Percentiles rank a stretch among this genome's conserved stretches.
These are phyloP conservation scores for Prinsepia uniflora DNA, from an alignment of 306 rosid genomes.

Conservation along the genomic window DNA sequence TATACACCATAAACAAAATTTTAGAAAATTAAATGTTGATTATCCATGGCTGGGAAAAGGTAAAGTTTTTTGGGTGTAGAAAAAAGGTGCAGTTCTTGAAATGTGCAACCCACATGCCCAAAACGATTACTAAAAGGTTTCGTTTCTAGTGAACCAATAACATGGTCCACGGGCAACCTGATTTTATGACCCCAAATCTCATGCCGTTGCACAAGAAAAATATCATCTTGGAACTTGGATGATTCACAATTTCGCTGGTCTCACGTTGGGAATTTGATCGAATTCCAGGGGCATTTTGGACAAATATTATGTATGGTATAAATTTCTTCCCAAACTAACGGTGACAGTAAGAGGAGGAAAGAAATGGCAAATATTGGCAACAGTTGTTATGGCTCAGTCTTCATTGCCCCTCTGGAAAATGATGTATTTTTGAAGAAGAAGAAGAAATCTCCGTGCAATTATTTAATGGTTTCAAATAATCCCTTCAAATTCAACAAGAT, in stretches of 20 bases:
- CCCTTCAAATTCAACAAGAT: constrained; percentile 29
- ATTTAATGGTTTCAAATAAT: constrained; percentile 17
- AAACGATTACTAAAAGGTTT: neutral
- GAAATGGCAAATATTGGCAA: constrained; percentile 43
- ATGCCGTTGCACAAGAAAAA: neutral
- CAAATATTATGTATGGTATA: constrained; percentile 1
- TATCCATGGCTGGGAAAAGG: neutral
- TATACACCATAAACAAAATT: neutral
- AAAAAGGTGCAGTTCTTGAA: neutral
- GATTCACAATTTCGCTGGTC: neutral
- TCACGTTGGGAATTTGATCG: neutral
- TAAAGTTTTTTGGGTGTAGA: neutral
- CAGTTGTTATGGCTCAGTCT: constrained; percentile 32
- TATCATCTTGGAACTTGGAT: neutral
- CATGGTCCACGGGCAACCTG: neutral
- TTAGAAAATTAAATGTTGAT: neutral
- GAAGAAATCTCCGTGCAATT: constrained; percentile 19
- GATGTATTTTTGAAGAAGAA: constrained; percentile 25
- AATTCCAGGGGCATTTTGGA: constrained; percentile 34
- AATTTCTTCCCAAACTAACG: neutral
- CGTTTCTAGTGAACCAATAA: neutral
- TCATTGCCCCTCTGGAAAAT: constrained; percentile 32
- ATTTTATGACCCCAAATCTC: neutral
- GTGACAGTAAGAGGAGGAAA: neutral
- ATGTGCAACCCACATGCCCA: neutral